Evolutionary conservation across 2,329 filamentous ascomycete genomes (phyloP), one percentile per base, ranked within the genome.

Genomic region (Bipolaris gigantea): DNA sequence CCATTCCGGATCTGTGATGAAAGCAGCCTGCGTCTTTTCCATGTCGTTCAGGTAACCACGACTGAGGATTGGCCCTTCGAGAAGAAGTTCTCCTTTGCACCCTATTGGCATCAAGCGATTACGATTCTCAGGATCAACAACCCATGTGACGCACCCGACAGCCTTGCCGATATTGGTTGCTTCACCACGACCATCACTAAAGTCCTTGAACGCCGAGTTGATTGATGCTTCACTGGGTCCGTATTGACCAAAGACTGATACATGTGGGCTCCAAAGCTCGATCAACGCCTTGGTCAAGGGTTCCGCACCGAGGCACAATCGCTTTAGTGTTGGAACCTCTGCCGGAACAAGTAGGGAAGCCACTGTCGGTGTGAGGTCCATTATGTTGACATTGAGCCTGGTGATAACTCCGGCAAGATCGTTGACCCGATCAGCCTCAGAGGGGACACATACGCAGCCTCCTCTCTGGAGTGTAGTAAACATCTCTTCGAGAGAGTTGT

Each of bases 291-390:
- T 67, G 3, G 70, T 72, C 5, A 73, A 50, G 34, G 77, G 76
- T 53, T 81, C 79, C 18, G 79, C 79, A 10, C 77, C 77, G 9
- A 77, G 70, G 2, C 74, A 67, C 40, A 83, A 62, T 0, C 72
- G 73, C 48, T 73, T 77, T 33, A 83, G 61, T 0, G 70, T 74
- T 1, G 79, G 77, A 1, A 83, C 74, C 11, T 71, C 73, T 33
- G 73, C 67, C 0, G 78, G 79, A 8, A 75, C 70, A 1, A 83
- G 53, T 0, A 78, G 74, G 18, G 76, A 73, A 0, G 83, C 82
- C n/a, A 88, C 77, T 0, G 83, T 78, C 2, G 85, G 82, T 0
- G 86, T 87, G 59, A 85, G 77, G 60, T 82, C 79, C 3, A 65
- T 64, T n/a, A 65, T 69, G 32, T 70, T 70, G 7, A 59, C 67